phyloP scores from a whole-genome alignment of 148 eudicot genomes.

The Fagopyrum esculentum region DNA sequence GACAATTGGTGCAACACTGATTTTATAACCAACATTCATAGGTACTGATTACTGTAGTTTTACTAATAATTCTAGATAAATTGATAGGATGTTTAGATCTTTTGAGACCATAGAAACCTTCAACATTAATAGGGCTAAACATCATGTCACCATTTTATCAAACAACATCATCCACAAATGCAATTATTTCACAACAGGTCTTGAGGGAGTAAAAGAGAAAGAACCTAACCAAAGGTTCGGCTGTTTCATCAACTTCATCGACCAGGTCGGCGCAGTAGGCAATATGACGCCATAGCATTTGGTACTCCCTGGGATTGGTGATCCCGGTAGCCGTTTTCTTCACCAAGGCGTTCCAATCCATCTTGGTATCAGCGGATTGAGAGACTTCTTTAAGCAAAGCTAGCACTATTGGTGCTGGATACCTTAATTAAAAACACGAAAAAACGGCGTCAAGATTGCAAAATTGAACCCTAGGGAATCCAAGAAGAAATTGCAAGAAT shows the following conservation, averaged over 20 bases:
- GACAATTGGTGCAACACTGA: neutral
- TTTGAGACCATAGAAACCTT: neutral
- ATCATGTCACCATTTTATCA: neutral
- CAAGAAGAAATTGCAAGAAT: neutral
- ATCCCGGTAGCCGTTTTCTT: conserved; percentile 64
- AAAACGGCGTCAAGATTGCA: neutral
- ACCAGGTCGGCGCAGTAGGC: conserved; percentile 54
- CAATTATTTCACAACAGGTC: neutral
- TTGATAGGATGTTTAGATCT: neutral
- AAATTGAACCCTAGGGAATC: neutral
- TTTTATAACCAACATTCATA: neutral
- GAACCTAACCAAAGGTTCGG: conserved; percentile 37
- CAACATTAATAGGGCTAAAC: neutral
- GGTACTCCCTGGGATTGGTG: conserved; percentile 61
- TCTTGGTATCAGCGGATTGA: conserved; percentile 35
- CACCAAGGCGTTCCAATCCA: conserved; percentile 71
- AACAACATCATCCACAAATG: neutral
- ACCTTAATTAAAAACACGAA: conserved; percentile 29
- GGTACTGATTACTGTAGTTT: neutral
- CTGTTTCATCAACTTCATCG: conserved; percentile 31
- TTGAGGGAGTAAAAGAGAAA: neutral
- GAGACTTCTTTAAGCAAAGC: conserved; percentile 59
- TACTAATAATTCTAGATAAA: neutral
- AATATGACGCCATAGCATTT: conserved; percentile 85
- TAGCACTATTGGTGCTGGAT: conserved; percentile 49